Evolutionary conservation across 805 yeast genomes (phyloP), one percentile per base, ranked within the genome.

Genomic region (Wickerhamomyces rabaulensis): DNA sequence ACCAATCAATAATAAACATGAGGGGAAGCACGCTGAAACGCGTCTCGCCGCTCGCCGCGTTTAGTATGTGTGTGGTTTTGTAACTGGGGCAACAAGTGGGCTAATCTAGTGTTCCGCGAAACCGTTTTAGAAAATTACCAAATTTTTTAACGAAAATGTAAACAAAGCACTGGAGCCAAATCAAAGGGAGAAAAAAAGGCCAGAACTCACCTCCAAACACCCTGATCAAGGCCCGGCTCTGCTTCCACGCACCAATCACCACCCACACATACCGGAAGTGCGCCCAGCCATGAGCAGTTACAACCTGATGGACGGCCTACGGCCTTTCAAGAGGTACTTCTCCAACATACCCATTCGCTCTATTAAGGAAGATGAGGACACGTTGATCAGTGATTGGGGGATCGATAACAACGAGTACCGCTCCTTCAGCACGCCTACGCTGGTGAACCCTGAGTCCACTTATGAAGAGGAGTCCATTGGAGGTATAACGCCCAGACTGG

Each of bases 311-410:
- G 59, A 57, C 10, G 58, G 63, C 4, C 43, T 57, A 40, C 54
- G 52, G 41, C 63, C 61, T 9, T 35, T 58, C 23, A 52, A 51
- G 40, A 50, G 59, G 47, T 56, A 56, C 20, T 50, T 58, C n/a
- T 54, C 58, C 2, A 45, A 35, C 12, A 37, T 44, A n/a, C 43
- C 33, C 8, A n/a, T 16, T 6, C 19, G 36, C 10, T 46, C 43
- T 22, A 23, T n/a, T 7, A 6, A 43, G 9, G 16, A 41, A 22
- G 42, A 22, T 9, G 22, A 36, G 10, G 51, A 48, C 12, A 56
- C 49, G 20, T 23, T 43, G 35, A 45, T 56, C 13, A 63, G 53
- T 15, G 61, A 58, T 19, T 57, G 61, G 60, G 65, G 65, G 0
- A 52, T 59, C 12, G 64, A 61, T 20, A 41, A 39, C 17, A 41